phyloP scores from a whole-genome alignment of 2,329 filamentous ascomycete genomes.

The Microdochium trichocladiopsis region DNA sequence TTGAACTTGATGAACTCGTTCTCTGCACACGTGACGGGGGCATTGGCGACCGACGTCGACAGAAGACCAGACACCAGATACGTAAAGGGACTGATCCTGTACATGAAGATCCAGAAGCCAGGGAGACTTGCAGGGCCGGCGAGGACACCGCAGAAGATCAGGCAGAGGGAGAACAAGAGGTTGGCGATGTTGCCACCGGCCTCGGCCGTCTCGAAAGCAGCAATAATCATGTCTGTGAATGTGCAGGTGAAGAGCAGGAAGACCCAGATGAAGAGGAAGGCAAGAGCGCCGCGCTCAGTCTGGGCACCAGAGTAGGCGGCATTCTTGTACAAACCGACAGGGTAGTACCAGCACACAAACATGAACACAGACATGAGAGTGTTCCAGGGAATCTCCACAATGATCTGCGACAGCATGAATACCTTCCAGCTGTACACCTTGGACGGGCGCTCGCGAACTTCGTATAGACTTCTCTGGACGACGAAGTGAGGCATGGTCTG shows the following conservation, averaged over 20 bases:
- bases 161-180: constrained; percentile 62
- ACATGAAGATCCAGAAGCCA: constrained; percentile 73
- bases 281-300: constrained; percentile 64
- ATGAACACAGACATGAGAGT: constrained; percentile 68
- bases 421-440: constrained; percentile 82
- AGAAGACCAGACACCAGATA: constrained; percentile 65
- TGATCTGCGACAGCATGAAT: constrained; percentile 76
- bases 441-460: constrained; percentile 76
- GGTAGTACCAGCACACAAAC: constrained; percentile 81
- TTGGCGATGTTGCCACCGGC: constrained; percentile 71
- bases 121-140: constrained; percentile 55
- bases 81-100: constrained; percentile 65
- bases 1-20: constrained; percentile 61
- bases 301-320: constrained; percentile 54
- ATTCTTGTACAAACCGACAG: constrained; percentile 69
- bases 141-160: constrained; percentile 74
- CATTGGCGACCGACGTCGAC: constrained; percentile 55
- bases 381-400: constrained; percentile 84
- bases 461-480: constrained; percentile 73
- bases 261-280: constrained; percentile 68
- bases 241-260: constrained; percentile 79
- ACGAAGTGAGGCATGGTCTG: constrained; percentile 86
- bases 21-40: constrained; percentile 48
- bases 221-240: constrained; percentile 73
- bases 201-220: constrained; percentile 68